phyloP scores from a whole-genome alignment of 1,284 basidiomycete genomes.

The Pseudozyma hubeiensis region DNA sequence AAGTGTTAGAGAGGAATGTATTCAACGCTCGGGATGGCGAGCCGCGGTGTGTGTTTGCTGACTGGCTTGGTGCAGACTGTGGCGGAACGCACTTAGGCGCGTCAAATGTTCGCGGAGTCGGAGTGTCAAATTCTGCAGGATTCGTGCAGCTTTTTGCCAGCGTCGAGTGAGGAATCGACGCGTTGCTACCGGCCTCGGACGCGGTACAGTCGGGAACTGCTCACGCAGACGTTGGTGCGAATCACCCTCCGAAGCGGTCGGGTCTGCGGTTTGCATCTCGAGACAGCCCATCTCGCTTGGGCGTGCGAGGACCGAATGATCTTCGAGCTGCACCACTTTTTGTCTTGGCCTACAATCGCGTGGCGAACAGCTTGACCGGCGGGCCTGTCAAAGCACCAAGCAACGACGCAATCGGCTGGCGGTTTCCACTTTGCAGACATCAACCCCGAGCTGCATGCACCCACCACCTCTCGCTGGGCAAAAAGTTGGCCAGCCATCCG shows the following conservation, averaged over 20 bases:
- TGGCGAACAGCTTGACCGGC: not conserved
- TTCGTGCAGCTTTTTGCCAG: not conserved
- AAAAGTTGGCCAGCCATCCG: too few species aligned
- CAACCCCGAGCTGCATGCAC: slow-evolving; percentile 6
- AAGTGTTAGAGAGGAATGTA: not conserved
- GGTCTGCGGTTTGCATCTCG: too few species aligned
- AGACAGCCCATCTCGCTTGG: not conserved
- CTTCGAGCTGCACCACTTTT: slow-evolving; percentile 3
- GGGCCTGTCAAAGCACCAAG: not conserved
- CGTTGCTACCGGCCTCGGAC: too few species aligned
- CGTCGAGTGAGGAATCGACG: not conserved
- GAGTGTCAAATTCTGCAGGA: slow-evolving; percentile 14
- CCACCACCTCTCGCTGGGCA: too few species aligned
- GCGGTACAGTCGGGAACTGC: too few species aligned
- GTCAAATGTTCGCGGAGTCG: slow-evolving; percentile 13
- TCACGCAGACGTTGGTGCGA: too few species aligned
- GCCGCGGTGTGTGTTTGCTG: not conserved
- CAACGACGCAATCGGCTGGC: not conserved
- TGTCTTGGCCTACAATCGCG: not conserved
- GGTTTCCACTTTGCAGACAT: not conserved
- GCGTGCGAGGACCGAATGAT: not conserved
- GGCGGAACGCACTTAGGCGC: not conserved
- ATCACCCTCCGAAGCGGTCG: too few species aligned
- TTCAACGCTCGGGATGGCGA: not conserved
- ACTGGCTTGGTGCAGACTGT: not conserved